A percentile compares a stretch with the other conserved stretches of the same genome.
These are phyloP conservation scores for Trypanosoma boissoni DNA, from an alignment of 208 protist genomes.

Conservation along the genomic window DNA sequence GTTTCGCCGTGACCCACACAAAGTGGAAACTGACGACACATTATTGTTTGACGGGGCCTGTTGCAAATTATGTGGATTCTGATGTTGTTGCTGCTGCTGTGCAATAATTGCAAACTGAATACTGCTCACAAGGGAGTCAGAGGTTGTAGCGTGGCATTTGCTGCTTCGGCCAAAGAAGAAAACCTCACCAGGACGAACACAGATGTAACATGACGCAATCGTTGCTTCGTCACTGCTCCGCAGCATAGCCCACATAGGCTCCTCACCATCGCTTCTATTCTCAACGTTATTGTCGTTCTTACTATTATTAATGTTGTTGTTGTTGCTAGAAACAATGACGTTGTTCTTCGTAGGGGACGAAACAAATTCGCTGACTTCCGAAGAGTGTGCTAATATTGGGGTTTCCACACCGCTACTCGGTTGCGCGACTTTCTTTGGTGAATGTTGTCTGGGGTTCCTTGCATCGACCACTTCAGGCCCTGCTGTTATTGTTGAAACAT, in stretches of 20 bases:
- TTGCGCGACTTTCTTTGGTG: too few species aligned
- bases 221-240: constrained; percentile 70
- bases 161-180: constrained; percentile 86
- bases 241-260: constrained; percentile 66
- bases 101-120: constrained; percentile 76
- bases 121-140: constrained; percentile 80
- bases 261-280: constrained; percentile 1
- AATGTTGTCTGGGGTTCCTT: too few species aligned
- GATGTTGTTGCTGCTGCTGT: constrained; percentile 14
- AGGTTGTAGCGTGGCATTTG: constrained; percentile 66
- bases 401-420: too few species aligned
- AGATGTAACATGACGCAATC: constrained; percentile 67
- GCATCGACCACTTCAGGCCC: too few species aligned
- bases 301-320: not conserved
- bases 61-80: not conserved
- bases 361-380: too few species aligned
- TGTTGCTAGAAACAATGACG: not conserved
- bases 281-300: not conserved
- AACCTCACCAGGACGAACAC: constrained; percentile 38
- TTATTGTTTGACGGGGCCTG: constrained; percentile 8
- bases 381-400: too few species aligned
- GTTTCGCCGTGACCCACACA: too few species aligned
- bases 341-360: too few species aligned
- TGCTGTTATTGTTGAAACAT: too few species aligned
- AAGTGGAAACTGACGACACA: too few species aligned